phyloP scores from a whole-genome alignment of 1,284 basidiomycete genomes.

The Cryptococcus jaspeensis region DNA sequence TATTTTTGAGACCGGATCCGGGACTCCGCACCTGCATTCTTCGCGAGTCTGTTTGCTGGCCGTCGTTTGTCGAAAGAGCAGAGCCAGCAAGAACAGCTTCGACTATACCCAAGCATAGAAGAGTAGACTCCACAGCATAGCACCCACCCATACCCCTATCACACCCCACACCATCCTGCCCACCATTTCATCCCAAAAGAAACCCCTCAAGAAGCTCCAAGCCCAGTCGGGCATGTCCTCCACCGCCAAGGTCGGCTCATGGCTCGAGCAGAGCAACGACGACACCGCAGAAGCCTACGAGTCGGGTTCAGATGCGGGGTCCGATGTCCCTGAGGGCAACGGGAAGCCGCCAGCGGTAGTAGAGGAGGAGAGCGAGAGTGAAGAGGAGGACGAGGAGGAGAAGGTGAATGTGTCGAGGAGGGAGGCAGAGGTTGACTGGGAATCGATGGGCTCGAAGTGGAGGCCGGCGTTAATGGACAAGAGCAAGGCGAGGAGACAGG shows the following conservation, averaged over 20 bases:
- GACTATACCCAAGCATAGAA: background rate
- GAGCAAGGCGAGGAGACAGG: conserved; percentile 37
- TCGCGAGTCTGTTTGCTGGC: background rate
- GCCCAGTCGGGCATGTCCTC: conserved; percentile 41
- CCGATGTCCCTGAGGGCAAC: background rate
- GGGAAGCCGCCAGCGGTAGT: background rate
- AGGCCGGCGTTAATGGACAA: conserved; percentile 30
- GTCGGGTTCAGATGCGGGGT: conserved; percentile 17
- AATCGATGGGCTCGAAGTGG: conserved; percentile 29
- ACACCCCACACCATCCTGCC: background rate
- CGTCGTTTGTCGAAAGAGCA: background rate
- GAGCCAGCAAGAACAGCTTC: background rate
- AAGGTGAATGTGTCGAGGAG: conserved; percentile 14
- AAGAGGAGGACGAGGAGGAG: conserved; percentile 24
- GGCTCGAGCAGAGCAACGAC: conserved; percentile 40
- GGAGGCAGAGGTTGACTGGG: conserved; percentile 40
- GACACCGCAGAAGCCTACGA: conserved; percentile 35
- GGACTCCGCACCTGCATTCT: background rate
- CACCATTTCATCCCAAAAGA: conserved; percentile 18
- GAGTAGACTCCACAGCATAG: conserved; percentile 2
- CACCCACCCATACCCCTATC: background rate
- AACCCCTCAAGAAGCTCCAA: conserved; percentile 42
- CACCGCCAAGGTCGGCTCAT: conserved; percentile 48
- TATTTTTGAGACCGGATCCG: background rate
- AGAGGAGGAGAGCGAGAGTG: conserved; percentile 24